phyloP scores from a whole-genome alignment of 202 grass and related monocot genomes.

The Eragrostis tef region DNA sequence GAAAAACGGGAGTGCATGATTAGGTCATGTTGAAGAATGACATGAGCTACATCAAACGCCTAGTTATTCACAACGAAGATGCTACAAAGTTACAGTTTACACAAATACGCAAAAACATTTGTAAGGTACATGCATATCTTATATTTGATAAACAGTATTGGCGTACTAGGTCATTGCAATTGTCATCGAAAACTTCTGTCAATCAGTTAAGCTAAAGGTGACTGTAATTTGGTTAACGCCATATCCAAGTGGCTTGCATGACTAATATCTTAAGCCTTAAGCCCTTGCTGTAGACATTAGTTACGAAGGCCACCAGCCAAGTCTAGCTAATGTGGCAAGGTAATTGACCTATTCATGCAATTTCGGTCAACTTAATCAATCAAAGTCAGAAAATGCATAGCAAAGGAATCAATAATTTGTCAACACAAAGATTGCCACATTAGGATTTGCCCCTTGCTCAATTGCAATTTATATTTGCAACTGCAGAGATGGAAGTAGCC shows the following conservation, averaged over 20 bases:
- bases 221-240: neutral
- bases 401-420: too few relatives aligned
- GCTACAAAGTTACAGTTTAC: conserved; percentile 3
- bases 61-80: conserved; percentile 12
- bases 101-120: conserved; percentile 6
- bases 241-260: neutral
- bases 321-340: neutral
- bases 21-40: conserved; percentile 1
- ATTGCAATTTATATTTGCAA: too few relatives aligned
- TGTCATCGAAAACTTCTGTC: neutral
- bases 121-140: neutral
- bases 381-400: too few relatives aligned
- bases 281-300: neutral
- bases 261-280: neutral
- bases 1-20: conserved; percentile 41
- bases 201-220: conserved; percentile 8
- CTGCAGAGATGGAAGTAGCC: too few relatives aligned
- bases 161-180: neutral
- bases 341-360: too few relatives aligned
- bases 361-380: too few relatives aligned
- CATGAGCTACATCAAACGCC: neutral
- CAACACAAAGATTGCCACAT: neutral
- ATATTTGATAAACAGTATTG: neutral
- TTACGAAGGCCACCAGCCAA: neutral
- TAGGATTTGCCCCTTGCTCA: neutral